Base-by-base conservation (phyloP, 2,329 filamentous ascomycete species). In the Periconia macrospinosa region DNA sequence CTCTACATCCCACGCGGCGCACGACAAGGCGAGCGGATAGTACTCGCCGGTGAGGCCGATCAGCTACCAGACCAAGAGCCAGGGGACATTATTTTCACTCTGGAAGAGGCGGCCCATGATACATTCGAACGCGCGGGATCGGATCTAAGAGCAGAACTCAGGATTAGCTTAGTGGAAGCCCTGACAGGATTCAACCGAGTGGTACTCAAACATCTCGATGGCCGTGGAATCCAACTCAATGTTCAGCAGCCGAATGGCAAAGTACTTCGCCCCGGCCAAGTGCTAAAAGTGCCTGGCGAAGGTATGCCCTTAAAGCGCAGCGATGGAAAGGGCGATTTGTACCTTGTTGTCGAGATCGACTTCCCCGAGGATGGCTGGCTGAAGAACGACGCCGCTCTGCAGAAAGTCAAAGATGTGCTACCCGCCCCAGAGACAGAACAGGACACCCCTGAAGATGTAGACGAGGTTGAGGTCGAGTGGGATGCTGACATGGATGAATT, bases 251-350 rank as follows among this genome's bases (percentile, higher is more conserved):
- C 78, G 0, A 62, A 74, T 37, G 93, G 93, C 62, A 89, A 92
- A 72, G 82, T 97, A 48, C 77, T 99, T 35, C 85, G 86, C 23
- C 92, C 94, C 0, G 88, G 87, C 23, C 90, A 99, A 70, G 84
- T 93, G 8, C 81, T 99, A 64, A 96, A 92, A 79, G 80, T 99
- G 1, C 75, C 82, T 2, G 92, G 91, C 23, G 94, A 99, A 78
- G 94, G 94, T 55, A 99, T 99, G 94, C 94, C 94, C 1, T 75
- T 87, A 63, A 97, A 97, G 82, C 86, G 87, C 53, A 90, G 88
- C 58, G 94, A 99, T 40, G 69, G 78, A 5, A 91, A 86, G 70
- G 94, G 94, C 42, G 92, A 97, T 68, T 79, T 99, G 17, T 99
- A 93, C 75, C 81, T 99, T 41, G 79, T 89, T 37, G 87, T 97